phyloP scores from a whole-genome alignment of 768 basidiomycete genomes.

The Steccherinum ochraceum region DNA sequence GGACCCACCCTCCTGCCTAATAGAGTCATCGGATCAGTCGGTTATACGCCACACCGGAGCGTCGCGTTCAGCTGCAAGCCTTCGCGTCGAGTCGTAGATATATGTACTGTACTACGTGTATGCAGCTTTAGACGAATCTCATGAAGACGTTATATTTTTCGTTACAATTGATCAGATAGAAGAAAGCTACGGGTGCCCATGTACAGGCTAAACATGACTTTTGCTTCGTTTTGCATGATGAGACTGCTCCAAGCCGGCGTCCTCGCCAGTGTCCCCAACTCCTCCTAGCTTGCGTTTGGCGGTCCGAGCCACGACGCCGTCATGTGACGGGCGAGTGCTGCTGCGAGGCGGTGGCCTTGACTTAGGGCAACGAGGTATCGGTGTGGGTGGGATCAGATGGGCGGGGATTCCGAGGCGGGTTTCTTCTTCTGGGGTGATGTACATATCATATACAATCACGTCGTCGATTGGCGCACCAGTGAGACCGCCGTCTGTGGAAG shows the following conservation, averaged over 20 bases:
- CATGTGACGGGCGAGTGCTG: neutral
- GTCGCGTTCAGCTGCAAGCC: neutral
- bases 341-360: neutral
- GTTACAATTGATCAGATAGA: neutral
- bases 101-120: neutral
- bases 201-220: neutral
- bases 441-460: neutral
- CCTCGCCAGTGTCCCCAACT: neutral
- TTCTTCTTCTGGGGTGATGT: constrained; percentile 7
- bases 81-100: neutral
- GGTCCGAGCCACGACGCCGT: neutral
- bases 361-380: neutral
- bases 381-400: constrained; percentile 2
- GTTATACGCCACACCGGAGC: neutral
- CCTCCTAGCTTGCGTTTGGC: neutral
- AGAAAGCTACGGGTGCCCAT: neutral
- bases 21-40: neutral
- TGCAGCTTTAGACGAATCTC: neutral
- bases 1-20: neutral
- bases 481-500: neutral
- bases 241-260: neutral
- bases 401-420: constrained; percentile 2
- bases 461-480: neutral
- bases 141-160: neutral
- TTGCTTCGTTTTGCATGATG: neutral